Base-by-base conservation (phyloP, 495 filamentous ascomycete genomes). In the Penicillium verhagenii region DNA sequence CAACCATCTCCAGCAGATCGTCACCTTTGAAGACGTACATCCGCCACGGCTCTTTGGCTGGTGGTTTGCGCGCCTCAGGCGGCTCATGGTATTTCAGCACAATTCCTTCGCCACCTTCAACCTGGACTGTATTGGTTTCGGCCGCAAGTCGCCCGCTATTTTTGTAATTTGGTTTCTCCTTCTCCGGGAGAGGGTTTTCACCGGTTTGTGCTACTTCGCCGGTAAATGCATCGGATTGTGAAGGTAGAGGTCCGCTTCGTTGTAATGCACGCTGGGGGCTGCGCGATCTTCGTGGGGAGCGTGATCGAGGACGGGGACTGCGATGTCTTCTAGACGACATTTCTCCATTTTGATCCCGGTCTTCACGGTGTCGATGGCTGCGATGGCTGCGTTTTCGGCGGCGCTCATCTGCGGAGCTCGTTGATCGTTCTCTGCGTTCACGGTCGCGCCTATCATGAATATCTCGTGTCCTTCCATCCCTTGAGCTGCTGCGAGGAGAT, bases 1-100 rank as follows among this genome's bases (percentile, higher is more conserved):
- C 83, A 19, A 96, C 79, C 7, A 89, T 92, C 52, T 93, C 88
- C 28, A 96, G 62, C 7, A 94, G 73, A 47, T 92, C 88, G 24
- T 79, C 60, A 11, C 86, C 88, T 65, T 96, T 96, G 82, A 99
- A 99, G 16, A 96, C 82, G 65, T 96, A 99, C 28, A 99, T 72
- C 37, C 90, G 88, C 91, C 92, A 97, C 29, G 82, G 74, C 58
- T 91, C 83, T 43, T 86, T 86, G 0, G 86, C 61, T 0, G 93
- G 82, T 0, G 94, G 90, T 52, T 96, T 95, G 51, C 94, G 89
- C 19, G 92, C 88, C 73, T 97, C 94, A 18, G 91, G 77, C 4
- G 94, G 94, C 71, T 99, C 94, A 70, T 96, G 86, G 74, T 99
- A 97, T 76, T 97, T 97, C 19, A 99, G 77, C 2, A 90, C 86